phyloP scores from a whole-genome alignment of 441 rosid species.

The Syzygium syzygioides region DNA sequence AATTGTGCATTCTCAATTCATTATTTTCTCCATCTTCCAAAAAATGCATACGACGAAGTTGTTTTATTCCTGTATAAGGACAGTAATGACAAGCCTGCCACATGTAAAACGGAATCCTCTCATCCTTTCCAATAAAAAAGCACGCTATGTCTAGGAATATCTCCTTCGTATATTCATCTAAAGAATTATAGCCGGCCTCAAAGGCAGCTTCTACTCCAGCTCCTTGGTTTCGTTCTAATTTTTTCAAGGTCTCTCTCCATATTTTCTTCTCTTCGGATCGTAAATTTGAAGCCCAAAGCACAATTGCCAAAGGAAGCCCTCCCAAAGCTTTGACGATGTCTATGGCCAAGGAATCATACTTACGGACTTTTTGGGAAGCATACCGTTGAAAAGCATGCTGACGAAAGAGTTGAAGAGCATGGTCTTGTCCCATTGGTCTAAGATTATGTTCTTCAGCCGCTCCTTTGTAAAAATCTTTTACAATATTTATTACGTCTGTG shows the following conservation, averaged over 20 bases:
- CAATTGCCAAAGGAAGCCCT: fast-evolving
- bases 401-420: background rate
- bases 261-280: too few species aligned
- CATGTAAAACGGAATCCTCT: background rate
- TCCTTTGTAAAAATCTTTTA: too few species aligned
- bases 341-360: fast-evolving
- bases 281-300: fast-evolving
- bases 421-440: too few species aligned
- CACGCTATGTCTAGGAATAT: background rate
- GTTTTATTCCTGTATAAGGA: background rate
- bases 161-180: fast-evolving
- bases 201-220: background rate
- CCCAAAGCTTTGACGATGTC: background rate
- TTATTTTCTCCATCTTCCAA: background rate
- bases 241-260: too few species aligned
- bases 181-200: background rate
- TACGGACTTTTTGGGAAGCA: fast-evolving
- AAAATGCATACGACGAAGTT: background rate
- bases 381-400: fast-evolving
- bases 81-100: fast-evolving
- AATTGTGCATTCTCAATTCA: background rate
- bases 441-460: too few species aligned
- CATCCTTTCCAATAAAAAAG: background rate
- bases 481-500: too few species aligned
- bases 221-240: too few species aligned